Base-by-base conservation (phyloP, 352 stramenopile species). In the Poterioochromonas sp. region DNA sequence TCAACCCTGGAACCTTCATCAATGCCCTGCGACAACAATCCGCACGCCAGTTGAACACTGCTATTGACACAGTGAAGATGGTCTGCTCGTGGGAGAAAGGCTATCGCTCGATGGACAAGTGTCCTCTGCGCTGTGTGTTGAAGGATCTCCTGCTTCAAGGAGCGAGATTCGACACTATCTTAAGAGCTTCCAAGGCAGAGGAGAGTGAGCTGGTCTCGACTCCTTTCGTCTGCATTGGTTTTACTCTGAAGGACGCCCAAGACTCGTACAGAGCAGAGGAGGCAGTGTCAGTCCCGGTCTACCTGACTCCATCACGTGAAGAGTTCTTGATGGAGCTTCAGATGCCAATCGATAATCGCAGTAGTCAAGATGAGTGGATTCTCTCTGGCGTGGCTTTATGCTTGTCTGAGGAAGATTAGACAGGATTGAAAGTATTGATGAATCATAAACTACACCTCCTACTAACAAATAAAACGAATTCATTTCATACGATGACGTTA, bases 1-100 rank as follows among this genome's bases (percentile, higher is more conserved):
- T 97, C 77, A 88, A 96, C 60, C 92, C 93, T 0, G 91, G 87
- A 26, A 97, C 92, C 26, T 97, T 97, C 85, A 83, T 97, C 53
- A 96, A 97, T 80, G 91, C 92, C 1, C 74, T 97, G 35, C 83
- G 92, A 32, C 93, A 97, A 78, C 90, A 96, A 78, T 94, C 89
- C 39, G 90, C 92, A 29, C 88, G 91, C 0, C 82, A 84, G 34
- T 83, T 92, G 29, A 80, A 92, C 41, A 90, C 85, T 79, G 92
- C 90, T 8, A 95, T 96, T 87, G 91, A 96, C 78, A 86, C 82
- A 47, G 91, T 96, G 85, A 91, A 92, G 80, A 80, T 96, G 77
- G 76, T 93, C 11, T 93, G 90, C 39, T 93, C 85, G 76, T 96
- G 90, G 90, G 88, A 91, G 41, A 88, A 90, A 53, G 87, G 92